Evolutionary conservation across 163 green algal genomes (phyloP).

Genomic region (Scenedesmus sp.): DNA sequence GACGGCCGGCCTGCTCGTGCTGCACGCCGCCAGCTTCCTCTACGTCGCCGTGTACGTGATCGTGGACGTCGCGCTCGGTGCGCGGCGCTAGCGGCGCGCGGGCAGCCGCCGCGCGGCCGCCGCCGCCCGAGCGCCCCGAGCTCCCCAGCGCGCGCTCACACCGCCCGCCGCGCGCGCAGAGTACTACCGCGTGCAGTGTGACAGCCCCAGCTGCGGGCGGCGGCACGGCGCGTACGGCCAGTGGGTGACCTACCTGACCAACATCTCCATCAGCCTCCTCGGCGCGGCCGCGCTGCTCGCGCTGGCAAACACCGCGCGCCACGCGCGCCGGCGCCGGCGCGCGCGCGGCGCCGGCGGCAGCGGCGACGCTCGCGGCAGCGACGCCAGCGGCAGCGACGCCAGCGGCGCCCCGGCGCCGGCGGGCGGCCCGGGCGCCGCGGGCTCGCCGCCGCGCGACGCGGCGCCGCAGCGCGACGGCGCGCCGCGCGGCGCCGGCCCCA

Average conservation of each 20-base stretch:
- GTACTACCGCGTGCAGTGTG: constrained; percentile 7
- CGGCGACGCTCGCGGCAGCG: background rate
- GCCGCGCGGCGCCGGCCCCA: no score
- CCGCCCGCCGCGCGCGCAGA: background rate
- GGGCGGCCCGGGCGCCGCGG: no score
- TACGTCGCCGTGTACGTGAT: constrained; percentile 39
- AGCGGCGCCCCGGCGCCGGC: no score
- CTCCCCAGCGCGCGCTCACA: no score
- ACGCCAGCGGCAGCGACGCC: background rate
- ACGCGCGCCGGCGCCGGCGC: background rate
- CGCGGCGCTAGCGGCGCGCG: background rate
- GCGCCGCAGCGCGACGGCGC: no score
- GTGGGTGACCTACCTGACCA: constrained; percentile 47
- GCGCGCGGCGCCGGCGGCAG: background rate
- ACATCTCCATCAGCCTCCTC: constrained; percentile 45
- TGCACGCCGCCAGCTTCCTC: constrained; percentile 39
- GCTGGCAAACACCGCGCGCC: constrained; percentile 35
- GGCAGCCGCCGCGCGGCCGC: no score
- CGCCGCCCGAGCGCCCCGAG: no score
- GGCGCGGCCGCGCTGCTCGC: constrained; percentile 31
- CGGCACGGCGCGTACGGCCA: background rate
- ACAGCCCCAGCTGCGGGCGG: background rate
- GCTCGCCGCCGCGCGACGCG: no score
- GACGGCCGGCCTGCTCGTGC: constrained; percentile 30
- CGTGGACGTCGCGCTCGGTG: constrained; percentile 34